Evolutionary conservation across 2,329 filamentous ascomycete species (phyloP).

Genomic region (Xylaria sp.): DNA sequence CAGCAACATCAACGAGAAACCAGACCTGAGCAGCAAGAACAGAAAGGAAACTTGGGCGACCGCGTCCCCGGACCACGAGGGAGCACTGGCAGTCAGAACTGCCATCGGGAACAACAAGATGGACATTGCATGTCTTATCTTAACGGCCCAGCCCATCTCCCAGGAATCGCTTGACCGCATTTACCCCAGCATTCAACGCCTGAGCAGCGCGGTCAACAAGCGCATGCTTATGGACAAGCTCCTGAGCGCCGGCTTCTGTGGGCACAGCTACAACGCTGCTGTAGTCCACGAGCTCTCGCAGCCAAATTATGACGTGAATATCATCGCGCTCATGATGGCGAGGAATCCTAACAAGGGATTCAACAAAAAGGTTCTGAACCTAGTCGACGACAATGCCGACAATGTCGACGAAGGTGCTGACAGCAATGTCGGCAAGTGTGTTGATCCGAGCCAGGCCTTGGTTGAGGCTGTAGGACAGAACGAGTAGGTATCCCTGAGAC

Average conservation of each 20-base stretch:
- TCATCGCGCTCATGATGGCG: too few relatives aligned
- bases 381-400: too few relatives aligned
- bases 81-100: constrained; percentile 45
- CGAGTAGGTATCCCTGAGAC: too few relatives aligned
- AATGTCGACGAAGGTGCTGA: too few relatives aligned
- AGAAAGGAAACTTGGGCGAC: constrained; percentile 33
- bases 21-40: constrained; percentile 23
- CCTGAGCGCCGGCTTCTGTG: constrained; percentile 43
- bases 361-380: too few relatives aligned
- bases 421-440: too few relatives aligned
- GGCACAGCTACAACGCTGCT: constrained; percentile 25
- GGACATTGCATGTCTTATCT: constrained; percentile 41
- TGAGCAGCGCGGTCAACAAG: constrained; percentile 38
- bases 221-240: constrained; percentile 48
- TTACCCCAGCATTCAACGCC: constrained; percentile 44
- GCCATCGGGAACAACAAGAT: constrained; percentile 44
- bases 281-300: too few relatives aligned
- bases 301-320: too few relatives aligned
- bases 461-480: background rate
- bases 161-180: constrained; percentile 43
- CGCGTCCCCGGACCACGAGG: constrained; percentile 49
- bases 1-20: constrained; percentile 25
- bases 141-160: constrained; percentile 42
- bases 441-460: too few relatives aligned
- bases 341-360: too few relatives aligned